Conservation (phyloP, 495 filamentous ascomycete species). For the Aspergillus bertholletiae region DNA sequence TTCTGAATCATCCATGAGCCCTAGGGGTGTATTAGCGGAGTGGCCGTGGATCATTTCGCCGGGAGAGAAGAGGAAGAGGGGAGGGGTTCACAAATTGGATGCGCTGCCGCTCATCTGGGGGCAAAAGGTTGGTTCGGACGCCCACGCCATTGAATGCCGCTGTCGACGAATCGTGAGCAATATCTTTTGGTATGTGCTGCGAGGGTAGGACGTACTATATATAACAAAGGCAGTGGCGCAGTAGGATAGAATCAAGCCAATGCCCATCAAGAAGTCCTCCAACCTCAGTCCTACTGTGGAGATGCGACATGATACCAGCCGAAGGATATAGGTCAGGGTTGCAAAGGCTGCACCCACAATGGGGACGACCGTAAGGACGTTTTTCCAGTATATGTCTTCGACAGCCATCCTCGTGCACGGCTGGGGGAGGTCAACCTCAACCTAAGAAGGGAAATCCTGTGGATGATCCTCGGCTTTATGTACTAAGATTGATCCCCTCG, state of each 20-base stretch:
- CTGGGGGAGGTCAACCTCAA: background rate
- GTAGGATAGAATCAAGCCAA: conserved; percentile 14
- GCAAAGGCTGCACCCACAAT: conserved; percentile 17
- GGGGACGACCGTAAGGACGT: conserved; percentile 17
- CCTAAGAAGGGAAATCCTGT: background rate
- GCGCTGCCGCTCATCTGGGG: conserved; percentile 5
- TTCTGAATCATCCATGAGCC: conserved; percentile 24
- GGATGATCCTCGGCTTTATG: background rate
- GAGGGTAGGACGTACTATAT: conserved; percentile 5
- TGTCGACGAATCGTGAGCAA: background rate
- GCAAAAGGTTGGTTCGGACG: background rate
- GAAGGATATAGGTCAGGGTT: conserved; percentile 7
- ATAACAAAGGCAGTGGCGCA: conserved; percentile 14
- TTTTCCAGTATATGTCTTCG: conserved; percentile 18
- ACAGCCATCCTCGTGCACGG: conserved; percentile 8
- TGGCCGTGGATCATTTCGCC: background rate
- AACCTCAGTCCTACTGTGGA: conserved; percentile 2
- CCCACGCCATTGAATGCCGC: conserved; percentile 18
- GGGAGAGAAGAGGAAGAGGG: background rate
- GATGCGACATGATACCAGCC: conserved; percentile 9
- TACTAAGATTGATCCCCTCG: background rate
- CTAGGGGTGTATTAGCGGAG: background rate
- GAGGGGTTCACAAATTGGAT: conserved; percentile 13
- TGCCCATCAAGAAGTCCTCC: conserved; percentile 16
- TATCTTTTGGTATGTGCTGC: background rate